Evolutionary conservation across 78 protist species (phyloP).

Genomic region (Polysphondylium violaceum): DNA sequence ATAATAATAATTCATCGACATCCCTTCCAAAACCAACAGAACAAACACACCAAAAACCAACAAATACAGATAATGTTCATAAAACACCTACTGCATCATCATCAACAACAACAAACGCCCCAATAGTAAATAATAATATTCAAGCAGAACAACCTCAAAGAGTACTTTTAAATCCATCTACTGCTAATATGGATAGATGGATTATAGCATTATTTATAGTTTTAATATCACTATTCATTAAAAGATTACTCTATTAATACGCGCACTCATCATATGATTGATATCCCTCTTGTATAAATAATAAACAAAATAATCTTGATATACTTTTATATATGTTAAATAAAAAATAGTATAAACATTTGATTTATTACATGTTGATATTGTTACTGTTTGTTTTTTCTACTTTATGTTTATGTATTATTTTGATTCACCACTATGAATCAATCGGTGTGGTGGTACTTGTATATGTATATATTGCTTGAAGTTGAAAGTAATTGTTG

Average conservation of each 20-base stretch:
- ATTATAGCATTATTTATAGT: slow-evolving; percentile 32
- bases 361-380: neutral
- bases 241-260: slow-evolving; percentile 29
- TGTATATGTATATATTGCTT: no score
- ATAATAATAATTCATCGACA: slow-evolving; percentile 1
- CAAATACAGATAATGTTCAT: neutral
- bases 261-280: neutral
- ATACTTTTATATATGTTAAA: neutral
- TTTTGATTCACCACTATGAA: neutral
- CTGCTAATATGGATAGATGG: slow-evolving; percentile 31
- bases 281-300: no score
- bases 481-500: no score
- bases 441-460: neutral
- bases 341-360: neutral
- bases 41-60: neutral
- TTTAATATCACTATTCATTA: neutral
- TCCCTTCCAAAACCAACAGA: no score
- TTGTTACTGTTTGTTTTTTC: neutral
- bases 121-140: no score
- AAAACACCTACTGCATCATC: neutral
- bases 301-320: neutral
- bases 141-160: slow-evolving; percentile 4
- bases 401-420: neutral
- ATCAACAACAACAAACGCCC: neutral
- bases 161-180: slow-evolving; percentile 24